Base-by-base conservation (phyloP, 768 basidiomycete species). In the Boletellus ananas region DNA sequence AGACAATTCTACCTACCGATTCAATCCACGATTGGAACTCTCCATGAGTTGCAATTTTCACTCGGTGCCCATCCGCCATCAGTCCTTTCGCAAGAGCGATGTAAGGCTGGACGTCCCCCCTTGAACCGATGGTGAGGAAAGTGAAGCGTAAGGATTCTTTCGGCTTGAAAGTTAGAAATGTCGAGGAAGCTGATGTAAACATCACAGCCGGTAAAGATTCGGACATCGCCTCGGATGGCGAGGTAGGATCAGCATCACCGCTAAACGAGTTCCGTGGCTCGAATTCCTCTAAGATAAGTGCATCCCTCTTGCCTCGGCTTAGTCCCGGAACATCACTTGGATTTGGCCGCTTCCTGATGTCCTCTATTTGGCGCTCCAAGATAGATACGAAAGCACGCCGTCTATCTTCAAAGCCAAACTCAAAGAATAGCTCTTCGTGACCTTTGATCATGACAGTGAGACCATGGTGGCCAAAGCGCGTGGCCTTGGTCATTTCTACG, bases 21-120 rank as follows among this genome's bases (percentile, higher is more conserved):
- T 94, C 91, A 50, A 96, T 84, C 95, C 95, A 99, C 39, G 87
- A 85, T 66, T 83, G 81, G 70, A 94, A 99, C 68, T 98, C 96
- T 20, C 85, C 87, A 58, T 99, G 95, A 9, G 93, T 94, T 4
- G 96, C 95, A 54, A 99, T 98, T 56, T 83, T 84, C 50, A 84
- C 86, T 36, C 72, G 79, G 68, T 99, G 95, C 0, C 95, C 95
- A 66, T 95, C 90, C 6, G 83, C 81, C 69, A 90, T 85, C 21
- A 95, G 70, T 0, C 93, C 94, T 67, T 94, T 96, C 20, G 90
- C 90, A 9, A 99, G 76, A 2, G 96, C 86, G 59, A 99, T 98
- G 64, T 98, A 99, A 11, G 95, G 95, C 68, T 99, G 95, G 9
- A 98, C 96, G 65, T 99, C 95, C 45, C 95, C 95, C 44, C 95